Base-by-base conservation (phyloP, 805 yeast species). In the Suhomyces canberraensis region DNA sequence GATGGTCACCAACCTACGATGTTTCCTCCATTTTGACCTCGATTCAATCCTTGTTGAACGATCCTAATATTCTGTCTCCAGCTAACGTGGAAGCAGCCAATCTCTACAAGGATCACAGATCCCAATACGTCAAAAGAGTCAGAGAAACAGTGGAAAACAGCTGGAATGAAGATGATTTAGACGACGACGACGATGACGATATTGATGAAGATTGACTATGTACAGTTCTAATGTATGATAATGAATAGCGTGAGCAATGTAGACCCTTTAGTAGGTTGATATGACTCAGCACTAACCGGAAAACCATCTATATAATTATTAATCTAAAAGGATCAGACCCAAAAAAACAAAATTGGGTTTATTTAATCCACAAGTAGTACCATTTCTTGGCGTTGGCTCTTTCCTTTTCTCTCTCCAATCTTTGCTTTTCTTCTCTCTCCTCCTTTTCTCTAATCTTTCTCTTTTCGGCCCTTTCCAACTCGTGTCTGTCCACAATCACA, bases 1-100 rank as follows among this genome's bases (percentile, higher is more conserved):
- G 98, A 58, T 93, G 98, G 98, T 84, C 95, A 17, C 98, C 98
- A 9, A 93, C 98, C 1, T 93, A 91, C 57, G 98, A 93, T 56
- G 98, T 93, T 25, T 89, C 96, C 8, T 88, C 96, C 9, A 91
- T 93, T 39, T 71, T 93, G 50, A 93, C 98, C 1, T 86, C 96
- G 18, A 81, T 93, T 40, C 98, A 93, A 60, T 81, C 90, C 39
- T 73, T 93, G 45, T 71, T 93, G 50, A 93, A 93, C 62, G 98
- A 93, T 58, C 98, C 98, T 13, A 93, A 93, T 58, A 95, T 90
- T 32, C 81, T 90, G 35, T 85, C 96, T 16, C 98, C 98, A 1
- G 98, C 98, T 1, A 93, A 93, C 52, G 98, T 87, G 5, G 98
- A 93, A 61, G 98, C 98, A 4, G 96, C 98, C 2, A 90, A 88